Base-by-base conservation (phyloP, 345 rosid species). In the Dipteronia sinensis region DNA sequence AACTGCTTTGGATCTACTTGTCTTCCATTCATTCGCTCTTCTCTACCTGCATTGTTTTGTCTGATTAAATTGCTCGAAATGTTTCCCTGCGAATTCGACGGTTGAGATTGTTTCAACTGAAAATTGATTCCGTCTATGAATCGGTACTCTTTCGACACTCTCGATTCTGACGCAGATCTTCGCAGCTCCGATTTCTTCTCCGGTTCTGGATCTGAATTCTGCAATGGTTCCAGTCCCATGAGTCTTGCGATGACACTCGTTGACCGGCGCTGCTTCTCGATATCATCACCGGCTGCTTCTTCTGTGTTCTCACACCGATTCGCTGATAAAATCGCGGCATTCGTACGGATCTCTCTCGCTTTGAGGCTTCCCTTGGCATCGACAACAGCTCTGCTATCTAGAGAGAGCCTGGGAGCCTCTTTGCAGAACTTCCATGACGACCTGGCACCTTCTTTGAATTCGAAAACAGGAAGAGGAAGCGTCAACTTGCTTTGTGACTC, bases 141-240 rank as follows among this genome's bases (percentile, higher is more conserved):
- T 3, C 89, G 81, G 78, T 85, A 88, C 75, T 93, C 98, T 78
- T 86, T 88, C 78, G 78, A 76, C 76, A 87, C 90, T 71, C 98
- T 86, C 2, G 99, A 94, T 84, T 96, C 99, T 10, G 99, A 96
- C 7, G 97, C 97, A 58, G 94, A 96, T 92, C 99, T 90, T 85
- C 98, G 89, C 1, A 96, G 90, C 81, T 90, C 90, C 8, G 85
- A 78, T 80, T 82, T 88, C 79, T 83, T 74, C 5, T 49, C 75
- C 31, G 86, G 88, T n/a, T 84, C 90, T 6, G 84, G 82, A 75
- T 86, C 87, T 49, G 93, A 83, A 40, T 80, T 80, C 10, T 92
- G 88, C 82, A 94, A 75, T 79, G 88, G 79, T 80, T 94, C 98
- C 44, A 96, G 88, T 38, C 99, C 99, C 99, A 96, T 96, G 73